Evolutionary conservation across 192 early-diverging fungal species (phyloP).

Genomic region (Jimgerdemannia flammicorona): DNA sequence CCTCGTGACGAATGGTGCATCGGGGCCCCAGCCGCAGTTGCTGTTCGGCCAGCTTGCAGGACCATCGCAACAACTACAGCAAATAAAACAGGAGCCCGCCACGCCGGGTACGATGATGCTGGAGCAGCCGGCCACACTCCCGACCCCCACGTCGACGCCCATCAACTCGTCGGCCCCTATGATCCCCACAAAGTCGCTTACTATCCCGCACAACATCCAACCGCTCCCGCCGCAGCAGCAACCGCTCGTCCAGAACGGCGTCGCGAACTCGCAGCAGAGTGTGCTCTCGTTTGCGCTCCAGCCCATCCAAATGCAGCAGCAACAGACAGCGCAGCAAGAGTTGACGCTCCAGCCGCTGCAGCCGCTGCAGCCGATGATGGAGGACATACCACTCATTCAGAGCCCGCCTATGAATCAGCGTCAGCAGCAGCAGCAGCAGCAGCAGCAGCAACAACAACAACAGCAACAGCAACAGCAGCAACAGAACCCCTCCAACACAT

Average conservation of each 20-base stretch:
- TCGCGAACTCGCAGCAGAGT: not conserved
- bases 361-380: not conserved
- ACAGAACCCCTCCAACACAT: constrained; percentile 11
- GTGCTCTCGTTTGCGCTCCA: not conserved
- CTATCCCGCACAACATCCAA: not conserved
- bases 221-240: not conserved
- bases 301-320: constrained; percentile 34
- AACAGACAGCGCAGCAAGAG: constrained; percentile 39
- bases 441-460: constrained; percentile 29
- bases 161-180: constrained; percentile 4
- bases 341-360: not conserved
- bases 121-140: constrained; percentile 29
- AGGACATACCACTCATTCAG: not conserved
- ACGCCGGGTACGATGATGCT: constrained; percentile 29
- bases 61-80: constrained; percentile 28
- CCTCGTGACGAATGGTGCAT: not conserved
- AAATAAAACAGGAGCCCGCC: constrained; percentile 19
- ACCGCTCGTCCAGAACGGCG: not conserved
- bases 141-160: constrained; percentile 20
- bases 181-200: not conserved
- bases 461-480: constrained; percentile 35
- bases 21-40: not conserved
- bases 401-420: not conserved
- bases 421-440: constrained; percentile 1
- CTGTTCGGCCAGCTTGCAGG: not conserved